Percentiles rank a stretch among this genome's conserved stretches.
Conservation (phyloP, 2,329 filamentous ascomycete species). For the Chaetomiaceae sp. region DNA sequence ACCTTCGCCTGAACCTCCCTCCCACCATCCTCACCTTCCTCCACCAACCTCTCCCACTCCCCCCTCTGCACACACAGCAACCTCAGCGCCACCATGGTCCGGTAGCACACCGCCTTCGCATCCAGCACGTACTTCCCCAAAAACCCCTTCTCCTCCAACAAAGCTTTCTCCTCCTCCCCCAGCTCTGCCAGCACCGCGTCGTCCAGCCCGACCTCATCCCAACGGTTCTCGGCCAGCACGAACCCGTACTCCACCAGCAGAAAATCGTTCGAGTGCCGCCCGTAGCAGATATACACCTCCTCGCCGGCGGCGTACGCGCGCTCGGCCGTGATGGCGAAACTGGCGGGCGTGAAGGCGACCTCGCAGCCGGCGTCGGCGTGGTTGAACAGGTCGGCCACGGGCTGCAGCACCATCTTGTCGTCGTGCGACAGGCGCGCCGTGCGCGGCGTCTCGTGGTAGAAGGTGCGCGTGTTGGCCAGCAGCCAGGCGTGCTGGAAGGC, state of each 20-base stretch:
- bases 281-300: constrained; percentile 66
- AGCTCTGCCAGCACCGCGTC: constrained; percentile 39
- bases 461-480: constrained; percentile 56
- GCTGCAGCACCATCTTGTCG: constrained; percentile 65
- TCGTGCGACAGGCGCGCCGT: constrained; percentile 31
- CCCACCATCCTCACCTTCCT: constrained; percentile 40
- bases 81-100: constrained; percentile 49
- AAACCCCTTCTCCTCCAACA: constrained; percentile 42
- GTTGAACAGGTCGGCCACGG: constrained; percentile 68
- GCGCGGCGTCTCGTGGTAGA: constrained; percentile 48
- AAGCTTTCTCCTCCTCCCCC: constrained; percentile 28
- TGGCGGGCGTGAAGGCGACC: constrained; percentile 42
- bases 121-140: constrained; percentile 48
- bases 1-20: constrained; percentile 36
- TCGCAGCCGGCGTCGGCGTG: constrained; percentile 45
- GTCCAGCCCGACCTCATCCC: constrained; percentile 46
- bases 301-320: constrained; percentile 48
- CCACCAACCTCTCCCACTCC: constrained; percentile 43
- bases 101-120: constrained; percentile 44
- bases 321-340: constrained; percentile 51
- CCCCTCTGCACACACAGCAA: constrained; percentile 30
- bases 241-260: constrained; percentile 63
- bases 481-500: constrained; percentile 52
- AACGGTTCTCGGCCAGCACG: constrained; percentile 40
- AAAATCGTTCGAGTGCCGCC: constrained; percentile 65